A percentile compares a stretch with the other conserved stretches of the same genome.
Conservation (phyloP, 2,329 filamentous ascomycete species). For the Zasmidium citrigriseum region DNA sequence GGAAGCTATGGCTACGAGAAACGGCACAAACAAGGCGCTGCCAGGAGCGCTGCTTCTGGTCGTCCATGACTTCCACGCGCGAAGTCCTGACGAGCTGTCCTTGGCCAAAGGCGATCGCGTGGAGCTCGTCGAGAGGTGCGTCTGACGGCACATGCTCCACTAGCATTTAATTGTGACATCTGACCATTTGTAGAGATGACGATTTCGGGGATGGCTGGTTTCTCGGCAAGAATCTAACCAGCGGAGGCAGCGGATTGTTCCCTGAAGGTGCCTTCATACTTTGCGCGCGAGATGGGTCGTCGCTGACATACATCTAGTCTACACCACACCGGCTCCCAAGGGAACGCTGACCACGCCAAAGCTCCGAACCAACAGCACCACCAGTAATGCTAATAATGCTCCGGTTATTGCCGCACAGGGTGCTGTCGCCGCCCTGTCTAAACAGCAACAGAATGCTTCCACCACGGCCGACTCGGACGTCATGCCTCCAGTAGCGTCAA, state of each 20-base stretch:
- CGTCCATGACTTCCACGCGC: constrained; percentile 85
- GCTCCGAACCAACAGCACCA: constrained; percentile 23
- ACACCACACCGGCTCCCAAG: constrained; percentile 41
- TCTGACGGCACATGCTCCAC: neutral
- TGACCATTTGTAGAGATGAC: constrained; percentile 57
- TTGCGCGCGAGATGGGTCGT: neutral
- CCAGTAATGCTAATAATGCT: constrained; percentile 9
- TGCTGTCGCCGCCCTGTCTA: constrained; percentile 16
- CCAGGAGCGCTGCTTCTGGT: constrained; percentile 58
- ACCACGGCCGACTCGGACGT: constrained; percentile 3
- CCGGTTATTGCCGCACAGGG: constrained; percentile 19
- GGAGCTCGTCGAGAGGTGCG: constrained; percentile 70
- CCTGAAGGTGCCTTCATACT: constrained; percentile 65
- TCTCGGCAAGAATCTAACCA: constrained; percentile 71
- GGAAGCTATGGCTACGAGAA: constrained; percentile 28
- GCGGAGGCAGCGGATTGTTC: constrained; percentile 75
- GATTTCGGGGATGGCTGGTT: constrained; percentile 82
- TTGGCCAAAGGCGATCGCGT: constrained; percentile 82
- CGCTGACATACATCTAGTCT: constrained; percentile 34
- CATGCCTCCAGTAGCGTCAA: constrained; percentile 15
- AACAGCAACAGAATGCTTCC: constrained; percentile 11
- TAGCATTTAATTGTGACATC: neutral
- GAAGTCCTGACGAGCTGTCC: constrained; percentile 90
- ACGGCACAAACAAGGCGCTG: constrained; percentile 28
- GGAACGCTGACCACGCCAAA: constrained; percentile 30